phyloP scores from a whole-genome alignment of 352 stramenopile genomes.

The Phytophthora pluvialis region DNA sequence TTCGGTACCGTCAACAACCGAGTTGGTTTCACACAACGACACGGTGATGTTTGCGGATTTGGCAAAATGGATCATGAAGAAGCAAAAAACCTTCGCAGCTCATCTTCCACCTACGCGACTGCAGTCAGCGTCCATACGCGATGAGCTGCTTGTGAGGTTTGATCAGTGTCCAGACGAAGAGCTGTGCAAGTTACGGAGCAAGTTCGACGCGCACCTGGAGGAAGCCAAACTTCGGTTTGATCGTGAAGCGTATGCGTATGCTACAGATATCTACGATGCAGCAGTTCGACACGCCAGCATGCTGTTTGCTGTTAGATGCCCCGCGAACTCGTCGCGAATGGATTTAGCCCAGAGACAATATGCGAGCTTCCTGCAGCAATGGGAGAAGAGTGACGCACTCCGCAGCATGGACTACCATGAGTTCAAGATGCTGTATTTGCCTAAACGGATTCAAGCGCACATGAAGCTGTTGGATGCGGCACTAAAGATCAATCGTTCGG shows the following conservation, averaged over 20 bases:
- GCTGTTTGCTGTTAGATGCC: slow-evolving; percentile 22
- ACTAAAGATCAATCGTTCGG: background rate
- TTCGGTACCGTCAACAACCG: slow-evolving; percentile 11
- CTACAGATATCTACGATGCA: background rate
- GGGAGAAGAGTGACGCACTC: background rate
- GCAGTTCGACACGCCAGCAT: slow-evolving; percentile 1
- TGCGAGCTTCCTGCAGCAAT: background rate
- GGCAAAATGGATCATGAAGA: slow-evolving; percentile 25
- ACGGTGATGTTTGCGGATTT: background rate
- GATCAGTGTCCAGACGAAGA: slow-evolving; percentile 10
- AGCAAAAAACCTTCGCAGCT: slow-evolving; percentile 3
- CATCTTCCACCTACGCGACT: background rate
- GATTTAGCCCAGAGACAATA: background rate
- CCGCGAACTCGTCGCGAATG: slow-evolving; percentile 1
- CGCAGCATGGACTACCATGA: background rate
- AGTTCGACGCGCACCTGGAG: background rate
- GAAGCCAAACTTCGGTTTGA: background rate
- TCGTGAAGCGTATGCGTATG: background rate
- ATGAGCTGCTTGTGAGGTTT: slow-evolving; percentile 25
- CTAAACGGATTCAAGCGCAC: slow-evolving; percentile 20
- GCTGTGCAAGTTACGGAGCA: background rate
- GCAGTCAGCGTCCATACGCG: background rate
- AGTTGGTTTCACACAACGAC: slow-evolving; percentile 2
- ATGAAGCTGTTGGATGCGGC: slow-evolving; percentile 13
- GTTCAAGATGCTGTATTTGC: slow-evolving; percentile 17